Percentiles rank a stretch among this genome's conserved stretches.
Evolutionary conservation across 305 asterid genomes (phyloP).

Genomic region (Coffea humblotiana): DNA sequence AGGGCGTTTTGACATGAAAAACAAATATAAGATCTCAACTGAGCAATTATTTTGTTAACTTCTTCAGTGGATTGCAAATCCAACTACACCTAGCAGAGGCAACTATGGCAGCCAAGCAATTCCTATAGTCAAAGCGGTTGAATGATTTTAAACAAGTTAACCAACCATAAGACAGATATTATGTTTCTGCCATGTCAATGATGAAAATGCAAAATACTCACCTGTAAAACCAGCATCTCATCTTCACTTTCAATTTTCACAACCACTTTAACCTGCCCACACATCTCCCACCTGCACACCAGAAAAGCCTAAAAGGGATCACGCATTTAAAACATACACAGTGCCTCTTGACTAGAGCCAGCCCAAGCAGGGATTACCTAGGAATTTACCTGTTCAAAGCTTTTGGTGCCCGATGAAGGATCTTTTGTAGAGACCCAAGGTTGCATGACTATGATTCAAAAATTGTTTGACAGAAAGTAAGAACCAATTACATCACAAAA

Average conservation of each 20-base stretch:
- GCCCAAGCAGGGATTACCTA: not conserved
- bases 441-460: slow-evolving; percentile 68
- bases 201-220: slow-evolving; percentile 25
- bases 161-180: not conserved
- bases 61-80: not conserved
- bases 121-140: not conserved
- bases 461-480: slow-evolving; percentile 16
- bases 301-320: slow-evolving; percentile 11
- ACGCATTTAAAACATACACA: not conserved
- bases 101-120: not conserved
- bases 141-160: not conserved
- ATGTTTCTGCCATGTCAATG: not conserved
- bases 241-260: slow-evolving; percentile 90
- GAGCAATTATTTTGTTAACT: not conserved
- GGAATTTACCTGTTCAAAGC: slow-evolving; percentile 65
- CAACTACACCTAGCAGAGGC: not conserved
- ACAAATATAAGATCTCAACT: not conserved
- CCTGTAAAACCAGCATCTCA: slow-evolving; percentile 84
- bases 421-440: slow-evolving; percentile 92
- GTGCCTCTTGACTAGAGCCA: not conserved
- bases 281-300: slow-evolving; percentile 94
- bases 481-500: not conserved
- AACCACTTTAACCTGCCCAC: slow-evolving; percentile 99
- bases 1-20: slow-evolving; percentile 1
- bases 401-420: slow-evolving; percentile 77